Conservation (phyloP, 2,329 filamentous ascomycete genomes). For the Laburnicola sp. region DNA sequence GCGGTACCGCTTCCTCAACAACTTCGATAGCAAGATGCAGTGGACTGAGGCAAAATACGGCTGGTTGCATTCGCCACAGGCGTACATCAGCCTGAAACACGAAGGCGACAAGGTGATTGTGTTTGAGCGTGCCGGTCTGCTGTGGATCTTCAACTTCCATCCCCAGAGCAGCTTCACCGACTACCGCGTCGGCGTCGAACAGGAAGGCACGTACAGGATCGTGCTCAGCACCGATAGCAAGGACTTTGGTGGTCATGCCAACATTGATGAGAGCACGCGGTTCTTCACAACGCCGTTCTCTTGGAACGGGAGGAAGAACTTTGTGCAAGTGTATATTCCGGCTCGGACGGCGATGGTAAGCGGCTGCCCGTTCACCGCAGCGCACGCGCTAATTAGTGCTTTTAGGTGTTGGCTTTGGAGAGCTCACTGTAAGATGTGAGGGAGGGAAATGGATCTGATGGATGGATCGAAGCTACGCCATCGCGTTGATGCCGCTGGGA, state of each 20-base stretch:
- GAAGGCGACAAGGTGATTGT: slow-evolving; percentile 93
- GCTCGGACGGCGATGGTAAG: slow-evolving; percentile 78
- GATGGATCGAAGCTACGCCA: background rate
- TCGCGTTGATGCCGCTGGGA: background rate
- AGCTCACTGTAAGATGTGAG: background rate
- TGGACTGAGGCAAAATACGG: slow-evolving; percentile 82
- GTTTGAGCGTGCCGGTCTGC: slow-evolving; percentile 85
- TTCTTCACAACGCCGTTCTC: slow-evolving; percentile 90
- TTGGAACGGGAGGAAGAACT: slow-evolving; percentile 91
- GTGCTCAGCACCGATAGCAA: slow-evolving; percentile 80
- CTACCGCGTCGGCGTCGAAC: slow-evolving; percentile 87
- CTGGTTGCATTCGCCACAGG: slow-evolving; percentile 84
- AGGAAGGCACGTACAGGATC: slow-evolving; percentile 80
- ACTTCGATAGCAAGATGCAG: slow-evolving; percentile 94
- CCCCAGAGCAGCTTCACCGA: slow-evolving; percentile 82
- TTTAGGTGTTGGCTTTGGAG: slow-evolving; percentile 11
- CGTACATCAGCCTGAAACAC: slow-evolving; percentile 91
- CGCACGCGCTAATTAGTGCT: background rate
- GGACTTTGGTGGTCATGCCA: slow-evolving; percentile 76
- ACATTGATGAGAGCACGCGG: slow-evolving; percentile 76
- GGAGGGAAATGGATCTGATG: too few species aligned
- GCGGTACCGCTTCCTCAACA: slow-evolving; percentile 88
- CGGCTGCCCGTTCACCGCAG: slow-evolving; percentile 14
- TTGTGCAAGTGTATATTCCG: slow-evolving; percentile 88
- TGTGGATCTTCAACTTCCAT: slow-evolving; percentile 98